phyloP scores from a whole-genome alignment of 371 early-diverging fungal species.

The Basidiobolus meristosporus region DNA sequence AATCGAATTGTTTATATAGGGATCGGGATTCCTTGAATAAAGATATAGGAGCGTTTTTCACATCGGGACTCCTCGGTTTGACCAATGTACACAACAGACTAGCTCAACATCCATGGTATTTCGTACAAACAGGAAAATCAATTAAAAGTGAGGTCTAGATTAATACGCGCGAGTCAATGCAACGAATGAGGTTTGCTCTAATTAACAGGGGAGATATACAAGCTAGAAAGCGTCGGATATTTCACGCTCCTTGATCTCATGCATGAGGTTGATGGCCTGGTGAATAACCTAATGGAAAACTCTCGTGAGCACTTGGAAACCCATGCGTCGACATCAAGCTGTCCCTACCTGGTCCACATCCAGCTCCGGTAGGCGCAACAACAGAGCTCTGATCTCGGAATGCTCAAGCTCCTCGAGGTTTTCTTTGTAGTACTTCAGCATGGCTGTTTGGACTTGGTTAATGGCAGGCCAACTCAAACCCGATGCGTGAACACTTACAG shows the following conservation, averaged over 20 bases:
- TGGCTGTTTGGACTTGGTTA: constrained; percentile 9
- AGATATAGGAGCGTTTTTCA: no score
- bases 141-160: no score
- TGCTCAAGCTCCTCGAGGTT: constrained; percentile 79
- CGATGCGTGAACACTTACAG: constrained; percentile 12
- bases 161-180: no score
- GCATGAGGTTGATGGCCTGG: constrained; percentile 36
- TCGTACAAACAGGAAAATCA: no score
- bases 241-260: constrained; percentile 37
- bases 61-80: no score
- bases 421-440: constrained; percentile 31
- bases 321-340: not conserved
- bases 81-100: no score
- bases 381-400: constrained; percentile 67
- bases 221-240: constrained; percentile 5
- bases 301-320: not conserved
- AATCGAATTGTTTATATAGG: no score
- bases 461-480: not conserved
- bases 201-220: no score
- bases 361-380: constrained; percentile 55
- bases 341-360: constrained; percentile 44
- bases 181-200: no score
- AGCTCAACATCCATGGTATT: no score
- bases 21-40: no score
- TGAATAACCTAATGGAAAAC: constrained; percentile 19